Conservation (phyloP, 352 stramenopile species). For the Pythium aristosporum region DNA sequence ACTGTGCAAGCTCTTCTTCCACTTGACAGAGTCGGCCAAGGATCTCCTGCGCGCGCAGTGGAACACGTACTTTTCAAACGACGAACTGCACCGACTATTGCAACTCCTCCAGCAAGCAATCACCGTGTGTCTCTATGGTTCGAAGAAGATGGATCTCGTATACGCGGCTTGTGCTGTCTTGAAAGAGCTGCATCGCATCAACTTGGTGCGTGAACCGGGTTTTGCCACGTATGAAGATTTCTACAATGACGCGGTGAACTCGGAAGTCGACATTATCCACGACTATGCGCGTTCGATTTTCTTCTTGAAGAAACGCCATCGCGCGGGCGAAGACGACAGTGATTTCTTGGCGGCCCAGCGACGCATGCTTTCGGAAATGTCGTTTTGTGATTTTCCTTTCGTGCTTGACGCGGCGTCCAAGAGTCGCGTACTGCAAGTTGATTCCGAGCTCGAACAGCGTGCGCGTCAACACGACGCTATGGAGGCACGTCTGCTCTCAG, state of each 20-base stretch:
- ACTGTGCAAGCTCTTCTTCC: constrained; percentile 69
- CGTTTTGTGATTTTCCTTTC: constrained; percentile 81
- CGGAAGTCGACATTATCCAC: constrained; percentile 75
- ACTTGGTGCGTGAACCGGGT: constrained; percentile 34
- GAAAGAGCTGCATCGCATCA: constrained; percentile 68
- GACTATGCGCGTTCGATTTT: constrained; percentile 76
- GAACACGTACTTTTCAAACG: constrained; percentile 46
- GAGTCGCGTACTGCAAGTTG: constrained; percentile 69
- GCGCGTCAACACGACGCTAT: constrained; percentile 57
- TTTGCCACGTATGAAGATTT: constrained; percentile 75
- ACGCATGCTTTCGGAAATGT: constrained; percentile 74
- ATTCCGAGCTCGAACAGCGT: constrained; percentile 73
- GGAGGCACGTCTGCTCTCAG: constrained; percentile 34
- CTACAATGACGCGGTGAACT: constrained; percentile 84
- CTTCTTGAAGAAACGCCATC: constrained; percentile 63
- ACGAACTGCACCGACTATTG: constrained; percentile 64
- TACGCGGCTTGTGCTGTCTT: constrained; percentile 70
- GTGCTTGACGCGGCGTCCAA: constrained; percentile 80
- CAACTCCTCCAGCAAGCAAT: constrained; percentile 78
- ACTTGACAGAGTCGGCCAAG: constrained; percentile 50
- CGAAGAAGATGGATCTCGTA: constrained; percentile 71
- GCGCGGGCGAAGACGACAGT: constrained; percentile 7
- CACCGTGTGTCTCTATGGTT: constrained; percentile 71
- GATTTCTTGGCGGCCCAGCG: constrained; percentile 30
- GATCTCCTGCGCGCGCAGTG: constrained; percentile 53